Evolutionary conservation across 2,329 filamentous ascomycete species (phyloP), one percentile per base, ranked within the genome.

Genomic region (Chrysosporium keratinophilum): DNA sequence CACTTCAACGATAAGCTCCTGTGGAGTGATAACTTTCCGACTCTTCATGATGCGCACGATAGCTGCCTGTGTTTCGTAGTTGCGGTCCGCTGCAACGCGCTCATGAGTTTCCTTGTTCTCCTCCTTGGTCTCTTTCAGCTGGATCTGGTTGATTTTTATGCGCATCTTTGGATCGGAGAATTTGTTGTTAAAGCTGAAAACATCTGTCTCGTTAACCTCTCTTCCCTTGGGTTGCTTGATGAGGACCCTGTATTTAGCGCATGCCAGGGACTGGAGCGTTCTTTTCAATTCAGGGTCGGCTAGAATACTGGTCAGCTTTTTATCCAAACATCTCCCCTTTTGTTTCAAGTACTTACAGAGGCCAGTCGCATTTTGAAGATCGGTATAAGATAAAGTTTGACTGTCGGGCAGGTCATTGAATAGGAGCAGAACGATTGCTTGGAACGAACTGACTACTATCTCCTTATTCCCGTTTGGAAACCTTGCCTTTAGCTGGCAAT

Each of bases 101-200:
- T 95, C 85, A 69, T 97, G 89, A 1, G 90, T 97, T 62, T 86
- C 88, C 70, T 89, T 87, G 72, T 96, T 96, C 71, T 98, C 93
- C 65, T 91, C 86, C 63, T 86, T 87, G 0, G 93, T 97, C 72
- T 98, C 93, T 71, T 93, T 94, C 49, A 96, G 79, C 71, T 98
- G 93, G 62, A 98, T 93, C 71, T 96, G 91, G 72, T 97, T 98
- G 75, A 98, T 96, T 75, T 98, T 98, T 72, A 98, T 84, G 54
- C 89, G 83, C 70, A 87, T 86, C 69, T 93, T 95, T 17, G 83
- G 78, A 65, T 96, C 85, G 1, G 74, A 74, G 70, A 98, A 98
- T 14, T 68, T 67, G 43, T 78, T 70, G 72, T 96, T 96, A 64
- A 95, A 83, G 0, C 81, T 81, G 64, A 98, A 98, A 0, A 83